Evolutionary conservation across 306 rosid genomes (phyloP).

Genomic region (Trichosanthes truncata): DNA sequence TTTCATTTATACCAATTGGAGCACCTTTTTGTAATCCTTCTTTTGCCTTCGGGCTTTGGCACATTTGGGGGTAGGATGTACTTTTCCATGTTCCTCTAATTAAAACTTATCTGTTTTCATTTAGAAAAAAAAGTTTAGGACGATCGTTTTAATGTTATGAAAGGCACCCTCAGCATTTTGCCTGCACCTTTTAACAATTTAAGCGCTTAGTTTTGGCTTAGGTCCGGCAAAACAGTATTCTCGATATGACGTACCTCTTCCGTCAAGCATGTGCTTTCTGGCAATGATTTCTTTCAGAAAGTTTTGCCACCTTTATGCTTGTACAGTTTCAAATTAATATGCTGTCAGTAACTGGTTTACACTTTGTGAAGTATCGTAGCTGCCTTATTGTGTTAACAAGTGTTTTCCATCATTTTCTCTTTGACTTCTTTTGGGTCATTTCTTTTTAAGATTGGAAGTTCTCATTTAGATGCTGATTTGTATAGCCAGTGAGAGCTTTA

Average conservation of each 20-base stretch:
- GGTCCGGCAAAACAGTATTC: background rate
- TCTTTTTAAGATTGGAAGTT: background rate
- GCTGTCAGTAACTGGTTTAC: background rate
- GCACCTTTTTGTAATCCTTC: background rate
- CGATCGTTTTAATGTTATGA: background rate
- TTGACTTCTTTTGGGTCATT: background rate
- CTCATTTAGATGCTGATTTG: constrained; percentile 1
- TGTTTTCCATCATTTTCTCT: background rate
- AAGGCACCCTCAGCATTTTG: background rate
- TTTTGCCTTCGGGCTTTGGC: too few species aligned
- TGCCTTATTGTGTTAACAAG: background rate
- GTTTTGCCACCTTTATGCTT: background rate
- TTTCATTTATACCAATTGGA: background rate
- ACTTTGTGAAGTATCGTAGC: background rate
- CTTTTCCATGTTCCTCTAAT: background rate
- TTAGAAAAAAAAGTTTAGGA: background rate
- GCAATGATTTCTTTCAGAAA: background rate
- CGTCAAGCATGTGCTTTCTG: background rate
- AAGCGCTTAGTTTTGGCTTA: too few species aligned
- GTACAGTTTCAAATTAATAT: background rate
- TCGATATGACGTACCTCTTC: background rate
- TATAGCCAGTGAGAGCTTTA: constrained; percentile 41
- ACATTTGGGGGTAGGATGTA: background rate
- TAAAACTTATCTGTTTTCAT: background rate
- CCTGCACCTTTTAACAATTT: background rate